phyloP scores from a whole-genome alignment of 495 filamentous ascomycete genomes.

The Corynascus novoguineensis region DNA sequence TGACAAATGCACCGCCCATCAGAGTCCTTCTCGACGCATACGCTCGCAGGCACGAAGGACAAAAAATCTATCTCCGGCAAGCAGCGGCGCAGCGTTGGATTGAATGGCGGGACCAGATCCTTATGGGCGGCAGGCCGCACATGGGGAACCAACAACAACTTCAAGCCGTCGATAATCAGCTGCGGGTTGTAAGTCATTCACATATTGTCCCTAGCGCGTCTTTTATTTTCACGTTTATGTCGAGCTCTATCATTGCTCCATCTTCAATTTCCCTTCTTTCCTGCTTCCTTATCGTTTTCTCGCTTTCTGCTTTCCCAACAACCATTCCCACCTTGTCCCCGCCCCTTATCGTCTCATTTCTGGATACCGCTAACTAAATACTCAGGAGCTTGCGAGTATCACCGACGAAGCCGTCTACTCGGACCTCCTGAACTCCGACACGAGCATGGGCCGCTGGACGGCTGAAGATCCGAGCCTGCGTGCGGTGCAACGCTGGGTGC shows the following conservation, averaged over 20 bases:
- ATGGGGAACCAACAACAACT: slow-evolving; percentile 54
- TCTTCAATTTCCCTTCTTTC: not conserved
- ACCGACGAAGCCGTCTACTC: slow-evolving; percentile 62
- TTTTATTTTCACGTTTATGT: not conserved
- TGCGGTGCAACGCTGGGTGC: slow-evolving; percentile 47
- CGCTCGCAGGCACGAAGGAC: slow-evolving; percentile 74
- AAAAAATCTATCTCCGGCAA: slow-evolving; percentile 77
- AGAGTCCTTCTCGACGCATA: slow-evolving; percentile 76
- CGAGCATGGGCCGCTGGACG: slow-evolving; percentile 66
- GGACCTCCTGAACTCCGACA: slow-evolving; percentile 59
- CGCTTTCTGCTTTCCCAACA: too few species aligned
- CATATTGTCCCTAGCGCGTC: not conserved
- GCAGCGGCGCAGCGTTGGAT: slow-evolving; percentile 75
- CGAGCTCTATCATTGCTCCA: not conserved
- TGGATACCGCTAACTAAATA: not conserved
- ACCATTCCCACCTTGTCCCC: too few species aligned
- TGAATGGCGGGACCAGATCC: slow-evolving; percentile 60
- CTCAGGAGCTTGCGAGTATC: slow-evolving; percentile 60
- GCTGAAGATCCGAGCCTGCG: slow-evolving; percentile 60
- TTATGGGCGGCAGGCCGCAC: slow-evolving; percentile 59
- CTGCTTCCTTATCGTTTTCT: not conserved
- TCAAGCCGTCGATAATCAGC: slow-evolving; percentile 51
- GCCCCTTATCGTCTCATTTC: too few species aligned
- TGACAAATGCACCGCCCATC: not conserved
- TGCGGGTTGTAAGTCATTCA: slow-evolving; percentile 52